phyloP scores from a whole-genome alignment of 495 filamentous ascomycete genomes.

The Margaritispora aquatica region DNA sequence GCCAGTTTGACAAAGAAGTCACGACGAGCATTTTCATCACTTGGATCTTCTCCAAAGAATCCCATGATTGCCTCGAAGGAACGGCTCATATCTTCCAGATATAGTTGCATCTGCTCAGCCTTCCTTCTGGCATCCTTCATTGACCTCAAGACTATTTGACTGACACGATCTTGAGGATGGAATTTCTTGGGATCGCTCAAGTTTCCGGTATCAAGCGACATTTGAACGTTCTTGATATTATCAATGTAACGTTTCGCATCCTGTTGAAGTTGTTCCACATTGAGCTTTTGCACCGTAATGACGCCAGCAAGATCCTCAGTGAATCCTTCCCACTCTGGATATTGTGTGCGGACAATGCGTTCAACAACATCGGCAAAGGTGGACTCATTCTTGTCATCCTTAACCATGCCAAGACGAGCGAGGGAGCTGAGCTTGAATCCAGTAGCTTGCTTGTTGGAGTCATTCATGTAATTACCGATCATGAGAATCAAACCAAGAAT shows the following conservation, averaged over 20 bases:
- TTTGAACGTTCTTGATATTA: conserved; percentile 89
- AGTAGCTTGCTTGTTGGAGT: conserved; percentile 93
- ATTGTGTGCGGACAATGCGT: conserved; percentile 91
- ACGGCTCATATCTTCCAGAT: conserved; percentile 85
- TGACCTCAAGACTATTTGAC: conserved; percentile 80
- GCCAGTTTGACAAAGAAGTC: conserved; percentile 97
- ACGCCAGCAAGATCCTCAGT: conserved; percentile 79
- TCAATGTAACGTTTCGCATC: conserved; percentile 94
- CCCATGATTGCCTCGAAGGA: conserved; percentile 93
- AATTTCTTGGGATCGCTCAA: conserved; percentile 96
- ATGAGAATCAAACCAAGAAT: conserved; percentile 93
- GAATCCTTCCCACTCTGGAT: conserved; percentile 92
- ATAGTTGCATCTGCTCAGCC: conserved; percentile 91
- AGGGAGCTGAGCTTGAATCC: conserved; percentile 97
- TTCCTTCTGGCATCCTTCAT: conserved; percentile 97
- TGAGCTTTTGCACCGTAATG: conserved; percentile 80
- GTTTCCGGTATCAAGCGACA: conserved; percentile 87
- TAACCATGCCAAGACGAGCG: conserved; percentile 92
- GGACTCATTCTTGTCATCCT: conserved; percentile 97
- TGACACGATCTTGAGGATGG: conserved; percentile 92
- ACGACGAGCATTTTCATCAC: conserved; percentile 87
- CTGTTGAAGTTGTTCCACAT: conserved; percentile 80
- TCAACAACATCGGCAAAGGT: conserved; percentile 97
- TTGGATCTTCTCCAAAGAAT: conserved; percentile 92
- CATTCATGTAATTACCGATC: conserved; percentile 99